Evolutionary conservation across 805 yeast genomes (phyloP).

Genomic region (Pichia scutulata): DNA sequence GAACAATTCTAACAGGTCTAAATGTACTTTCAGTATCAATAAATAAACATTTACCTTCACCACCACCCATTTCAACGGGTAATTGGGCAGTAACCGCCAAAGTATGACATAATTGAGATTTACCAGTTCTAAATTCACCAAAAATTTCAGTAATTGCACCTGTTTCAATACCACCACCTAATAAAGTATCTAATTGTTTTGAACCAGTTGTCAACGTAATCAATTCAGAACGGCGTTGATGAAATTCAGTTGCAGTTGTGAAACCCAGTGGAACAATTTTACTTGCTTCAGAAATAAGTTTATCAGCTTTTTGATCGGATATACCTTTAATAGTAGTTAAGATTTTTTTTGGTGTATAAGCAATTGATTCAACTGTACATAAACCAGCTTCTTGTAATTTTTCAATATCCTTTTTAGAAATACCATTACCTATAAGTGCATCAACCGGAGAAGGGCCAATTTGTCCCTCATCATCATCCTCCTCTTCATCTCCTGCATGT

Average conservation of each 20-base stretch:
- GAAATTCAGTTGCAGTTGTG: conserved; percentile 94
- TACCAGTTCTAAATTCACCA: conserved; percentile 97
- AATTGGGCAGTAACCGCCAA: conserved; percentile 94
- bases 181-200: conserved; percentile 80
- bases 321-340: conserved; percentile 80
- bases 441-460: conserved; percentile 48
- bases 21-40: conserved; percentile 98
- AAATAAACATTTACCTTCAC: conserved; percentile 93
- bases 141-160: conserved; percentile 94
- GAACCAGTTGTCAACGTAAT: conserved; percentile 95
- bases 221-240: conserved; percentile 79
- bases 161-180: conserved; percentile 96
- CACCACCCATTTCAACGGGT: conserved; percentile 96
- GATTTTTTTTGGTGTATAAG: conserved; percentile 83
- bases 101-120: conserved; percentile 94
- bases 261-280: conserved; percentile 91
- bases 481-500: conserved; percentile 38
- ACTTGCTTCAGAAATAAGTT: conserved; percentile 72
- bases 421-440: conserved; percentile 73
- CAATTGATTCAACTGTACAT: conserved; percentile 87
- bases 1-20: conserved; percentile 81
- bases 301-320: conserved; percentile 91
- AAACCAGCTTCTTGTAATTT: conserved; percentile 78
- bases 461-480: conserved; percentile 35
- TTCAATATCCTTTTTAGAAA: conserved; percentile 66